phyloP scores from a whole-genome alignment of 176 grass and related monocot genomes.

The Triticum timopheevii region DNA sequence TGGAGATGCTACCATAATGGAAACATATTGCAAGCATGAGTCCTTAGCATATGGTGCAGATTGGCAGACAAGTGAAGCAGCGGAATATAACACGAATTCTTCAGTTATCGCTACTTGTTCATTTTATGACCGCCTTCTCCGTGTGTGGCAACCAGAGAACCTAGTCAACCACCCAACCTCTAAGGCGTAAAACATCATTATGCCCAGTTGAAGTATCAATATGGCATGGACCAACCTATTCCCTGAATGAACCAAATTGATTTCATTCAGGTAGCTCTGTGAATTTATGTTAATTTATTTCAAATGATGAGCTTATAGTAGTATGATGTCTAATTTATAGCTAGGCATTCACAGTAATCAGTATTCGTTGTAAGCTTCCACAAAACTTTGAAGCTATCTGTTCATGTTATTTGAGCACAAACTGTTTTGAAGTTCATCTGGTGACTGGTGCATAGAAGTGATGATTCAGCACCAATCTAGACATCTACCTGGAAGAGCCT shows the following conservation, averaged over 20 bases:
- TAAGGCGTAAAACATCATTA: constrained; percentile 21
- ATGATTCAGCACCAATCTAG: constrained; percentile 3
- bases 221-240: not conserved
- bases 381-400: not conserved
- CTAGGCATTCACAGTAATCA: not conserved
- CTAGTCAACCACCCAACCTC: constrained; percentile 27
- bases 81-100: constrained; percentile 25
- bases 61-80: constrained; percentile 72
- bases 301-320: constrained; percentile 7
- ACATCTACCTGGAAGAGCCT: not conserved
- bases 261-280: constrained; percentile 39
- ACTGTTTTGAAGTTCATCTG: not conserved
- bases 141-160: constrained; percentile 64
- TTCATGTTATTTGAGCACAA: constrained; percentile 17
- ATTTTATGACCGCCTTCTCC: constrained; percentile 85
- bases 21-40: constrained; percentile 80
- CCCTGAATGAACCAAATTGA: constrained; percentile 35
- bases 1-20: constrained; percentile 47
- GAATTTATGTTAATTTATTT: constrained; percentile 24
- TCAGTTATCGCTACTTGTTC: constrained; percentile 78
- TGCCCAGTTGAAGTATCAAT: constrained; percentile 17
- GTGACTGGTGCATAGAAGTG: not conserved
- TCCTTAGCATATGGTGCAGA: constrained; percentile 96
- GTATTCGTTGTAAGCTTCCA: not conserved
- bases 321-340: constrained; percentile 11